Evolutionary conservation across 495 filamentous ascomycete species (phyloP).

Genomic region (Neurospora sp.): DNA sequence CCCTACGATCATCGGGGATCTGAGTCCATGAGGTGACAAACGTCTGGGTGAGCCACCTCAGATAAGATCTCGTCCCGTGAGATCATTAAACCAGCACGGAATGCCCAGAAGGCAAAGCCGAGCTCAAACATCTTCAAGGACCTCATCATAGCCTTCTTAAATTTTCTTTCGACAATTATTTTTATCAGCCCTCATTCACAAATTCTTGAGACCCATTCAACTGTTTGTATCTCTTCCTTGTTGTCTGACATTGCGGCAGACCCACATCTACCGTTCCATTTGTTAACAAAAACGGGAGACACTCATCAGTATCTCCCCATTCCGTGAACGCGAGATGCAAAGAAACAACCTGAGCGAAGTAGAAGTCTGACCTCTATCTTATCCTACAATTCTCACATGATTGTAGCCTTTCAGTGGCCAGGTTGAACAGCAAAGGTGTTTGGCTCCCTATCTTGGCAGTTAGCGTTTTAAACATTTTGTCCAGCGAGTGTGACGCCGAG

Average conservation of each 20-base stretch:
- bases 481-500: neutral
- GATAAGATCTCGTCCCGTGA: neutral
- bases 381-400: neutral
- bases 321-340: neutral
- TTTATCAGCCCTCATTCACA: neutral
- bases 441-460: neutral
- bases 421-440: neutral
- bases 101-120: too few relatives aligned
- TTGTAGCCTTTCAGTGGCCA: neutral
- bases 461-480: neutral
- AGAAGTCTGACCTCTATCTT: neutral
- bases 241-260: neutral
- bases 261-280: neutral
- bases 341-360: neutral
- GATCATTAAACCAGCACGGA: neutral
- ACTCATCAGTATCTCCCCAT: neutral
- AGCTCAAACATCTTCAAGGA: too few relatives aligned
- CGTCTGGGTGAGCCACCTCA: too few relatives aligned
- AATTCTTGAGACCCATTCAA: neutral
- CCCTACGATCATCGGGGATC: neutral
- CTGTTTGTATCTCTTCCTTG: neutral
- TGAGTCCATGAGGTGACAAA: neutral
- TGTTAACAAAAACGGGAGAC: neutral
- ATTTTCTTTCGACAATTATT: too few relatives aligned
- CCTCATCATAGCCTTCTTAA: too few relatives aligned